These are phyloP conservation scores for Periconia macrospinosa DNA, from an alignment of 2,329 filamentous ascomycete genomes.

Conservation along the genomic window DNA sequence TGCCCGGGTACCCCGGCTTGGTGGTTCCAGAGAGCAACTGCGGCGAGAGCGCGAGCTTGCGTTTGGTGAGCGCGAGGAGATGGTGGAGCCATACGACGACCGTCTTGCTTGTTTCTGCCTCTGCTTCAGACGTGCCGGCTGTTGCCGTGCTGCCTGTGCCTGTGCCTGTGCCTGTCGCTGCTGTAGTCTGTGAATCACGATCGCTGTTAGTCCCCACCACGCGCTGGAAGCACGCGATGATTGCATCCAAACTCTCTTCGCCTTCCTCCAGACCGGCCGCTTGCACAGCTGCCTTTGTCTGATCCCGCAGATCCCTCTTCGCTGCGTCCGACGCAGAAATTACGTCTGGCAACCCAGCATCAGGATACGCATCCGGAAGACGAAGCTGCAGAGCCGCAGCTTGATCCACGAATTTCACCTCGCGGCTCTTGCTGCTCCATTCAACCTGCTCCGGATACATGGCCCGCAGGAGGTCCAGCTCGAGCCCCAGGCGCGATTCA, in stretches of 20 bases:
- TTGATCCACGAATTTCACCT: slow-evolving; percentile 40
- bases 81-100: slow-evolving; percentile 52
- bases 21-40: slow-evolving; percentile 45
- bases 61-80: slow-evolving; percentile 50
- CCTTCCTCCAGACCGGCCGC: slow-evolving; percentile 33
- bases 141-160: background rate
- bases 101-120: slow-evolving; percentile 30
- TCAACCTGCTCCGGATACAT: slow-evolving; percentile 49
- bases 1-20: slow-evolving; percentile 51
- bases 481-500: slow-evolving; percentile 15
- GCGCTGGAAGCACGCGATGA: slow-evolving; percentile 44
- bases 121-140: background rate
- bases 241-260: slow-evolving; percentile 48
- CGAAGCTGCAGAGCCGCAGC: slow-evolving; percentile 39
- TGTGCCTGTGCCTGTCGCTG: background rate
- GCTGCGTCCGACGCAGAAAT: slow-evolving; percentile 38
- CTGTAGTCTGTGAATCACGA: background rate
- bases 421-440: slow-evolving; percentile 36
- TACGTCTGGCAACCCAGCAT: slow-evolving; percentile 40
- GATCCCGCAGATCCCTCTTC: slow-evolving; percentile 42
- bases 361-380: slow-evolving; percentile 45
- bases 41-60: slow-evolving; percentile 47
- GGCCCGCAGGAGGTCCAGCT: slow-evolving; percentile 47
- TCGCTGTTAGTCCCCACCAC: slow-evolving; percentile 16
- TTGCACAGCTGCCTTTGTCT: slow-evolving; percentile 31